These are phyloP conservation scores for Pyrenophora graminea DNA, from an alignment of 2,329 filamentous ascomycete species.

Conservation along the genomic window DNA sequence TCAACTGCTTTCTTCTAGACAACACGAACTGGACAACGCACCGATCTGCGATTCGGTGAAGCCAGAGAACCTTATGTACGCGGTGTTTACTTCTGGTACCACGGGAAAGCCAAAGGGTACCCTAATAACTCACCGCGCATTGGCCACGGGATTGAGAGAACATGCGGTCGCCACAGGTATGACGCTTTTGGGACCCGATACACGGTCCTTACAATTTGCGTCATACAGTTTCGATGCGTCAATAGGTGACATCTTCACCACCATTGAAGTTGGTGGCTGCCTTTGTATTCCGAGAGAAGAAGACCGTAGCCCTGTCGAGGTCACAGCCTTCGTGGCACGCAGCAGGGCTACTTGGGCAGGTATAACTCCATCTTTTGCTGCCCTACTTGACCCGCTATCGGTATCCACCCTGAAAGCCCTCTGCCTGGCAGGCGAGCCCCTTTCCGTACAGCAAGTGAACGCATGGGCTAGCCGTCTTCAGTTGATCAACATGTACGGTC, in stretches of 20 bases:
- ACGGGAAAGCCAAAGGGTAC: not conserved
- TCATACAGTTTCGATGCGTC: not conserved
- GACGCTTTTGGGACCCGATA: not conserved
- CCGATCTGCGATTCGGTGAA: not conserved
- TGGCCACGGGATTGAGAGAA: not conserved
- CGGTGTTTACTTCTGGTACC: not conserved
- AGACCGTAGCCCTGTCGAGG: not conserved
- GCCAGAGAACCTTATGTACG: not conserved
- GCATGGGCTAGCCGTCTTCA: not conserved
- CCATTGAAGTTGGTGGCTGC: not conserved
- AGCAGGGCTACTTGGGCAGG: not conserved
- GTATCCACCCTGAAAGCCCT: not conserved
- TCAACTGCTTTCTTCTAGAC: not conserved
- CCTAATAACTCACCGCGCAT: not conserved
- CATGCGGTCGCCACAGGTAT: not conserved
- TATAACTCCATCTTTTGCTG: not conserved
- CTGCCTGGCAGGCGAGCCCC: not conserved
- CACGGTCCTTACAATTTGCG: not conserved
- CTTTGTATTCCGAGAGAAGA: not conserved
- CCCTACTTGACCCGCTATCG: not conserved
- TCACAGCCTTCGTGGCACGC: not conserved
- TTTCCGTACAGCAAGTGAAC: not conserved
- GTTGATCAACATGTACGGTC: not conserved
- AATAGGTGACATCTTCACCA: not conserved
- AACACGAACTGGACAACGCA: not conserved